These are phyloP conservation scores for Apiospora pterosperma DNA, from an alignment of 2,329 filamentous ascomycete species.

Conservation along the genomic window DNA sequence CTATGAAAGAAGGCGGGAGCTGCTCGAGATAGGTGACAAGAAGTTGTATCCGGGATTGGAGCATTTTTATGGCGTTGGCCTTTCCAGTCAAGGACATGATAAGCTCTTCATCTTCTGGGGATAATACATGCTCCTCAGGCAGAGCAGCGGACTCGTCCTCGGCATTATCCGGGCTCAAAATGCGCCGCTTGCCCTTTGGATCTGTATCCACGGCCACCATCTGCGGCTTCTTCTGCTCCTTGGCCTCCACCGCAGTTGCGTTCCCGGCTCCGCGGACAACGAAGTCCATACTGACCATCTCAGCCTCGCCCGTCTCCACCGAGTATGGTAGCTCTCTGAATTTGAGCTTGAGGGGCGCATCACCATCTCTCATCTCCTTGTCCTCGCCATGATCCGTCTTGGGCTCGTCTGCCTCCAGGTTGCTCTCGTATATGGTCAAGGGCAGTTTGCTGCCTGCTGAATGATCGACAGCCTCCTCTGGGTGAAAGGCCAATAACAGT, in stretches of 20 bases:
- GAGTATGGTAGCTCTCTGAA: conserved; percentile 84
- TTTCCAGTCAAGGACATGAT: conserved; percentile 74
- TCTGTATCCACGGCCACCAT: conserved; percentile 41
- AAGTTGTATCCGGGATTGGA: conserved; percentile 72
- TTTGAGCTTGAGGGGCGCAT: conserved; percentile 57
- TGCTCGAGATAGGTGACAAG: conserved; percentile 73
- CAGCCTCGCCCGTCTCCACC: conserved; percentile 90
- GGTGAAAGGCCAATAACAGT: conserved; percentile 85
- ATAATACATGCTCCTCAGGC: conserved; percentile 44
- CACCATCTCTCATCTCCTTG: conserved; percentile 68
- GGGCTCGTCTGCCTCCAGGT: conserved; percentile 66
- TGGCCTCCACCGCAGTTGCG: conserved; percentile 56
- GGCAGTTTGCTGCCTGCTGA: conserved; percentile 77
- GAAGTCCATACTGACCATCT: conserved; percentile 97
- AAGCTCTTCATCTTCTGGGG: conserved; percentile 58
- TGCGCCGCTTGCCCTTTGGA: conserved; percentile 48
- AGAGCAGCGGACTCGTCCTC: conserved; percentile 25
- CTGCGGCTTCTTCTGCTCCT: conserved; percentile 37
- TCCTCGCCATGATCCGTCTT: conserved; percentile 54
- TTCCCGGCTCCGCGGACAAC: conserved; percentile 82
- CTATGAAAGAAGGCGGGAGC: conserved; percentile 54
- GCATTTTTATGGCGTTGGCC: conserved; percentile 89
- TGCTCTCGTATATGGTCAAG: conserved; percentile 85
- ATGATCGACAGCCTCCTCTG: conserved; percentile 50
- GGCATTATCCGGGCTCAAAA: conserved; percentile 29